Base-by-base conservation (phyloP, 495 filamentous ascomycete species). In the Tuber calosporum region DNA sequence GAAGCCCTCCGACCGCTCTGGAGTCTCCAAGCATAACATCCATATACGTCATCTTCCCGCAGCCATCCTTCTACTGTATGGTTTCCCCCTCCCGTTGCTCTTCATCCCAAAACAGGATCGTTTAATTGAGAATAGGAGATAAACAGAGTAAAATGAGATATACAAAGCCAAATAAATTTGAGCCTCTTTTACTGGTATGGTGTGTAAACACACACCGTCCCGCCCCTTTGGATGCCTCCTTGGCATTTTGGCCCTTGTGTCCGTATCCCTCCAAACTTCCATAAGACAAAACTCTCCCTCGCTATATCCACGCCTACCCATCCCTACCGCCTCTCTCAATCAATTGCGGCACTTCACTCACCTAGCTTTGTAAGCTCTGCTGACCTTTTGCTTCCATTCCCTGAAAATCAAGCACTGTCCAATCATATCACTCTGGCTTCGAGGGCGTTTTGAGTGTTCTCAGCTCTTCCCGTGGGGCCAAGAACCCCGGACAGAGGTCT, bases 31-130 rank as follows among this genome's bases (percentile, higher is more conserved):
- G 53, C 53, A 34, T 62, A 62, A 62, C 26, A 62, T 62, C 34
- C 53, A 62, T 62, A 26, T 62, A 62, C 53, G 53, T 62, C 53
- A 62, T 62, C 53, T 62, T 62, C 53, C 53, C 53, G 53, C 26
- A 30, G 26, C 53, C 9, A 30, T 62, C 13, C 53, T 62, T 62
- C 26, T 34, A n/a, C n/a, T n/a, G n/a, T n/a, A n/a, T n/a, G 1
- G 13, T 11, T 26, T 7, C 17, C 26, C 9, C 48, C 53, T 30
- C 26, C 53, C 53, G 8, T 17, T 62, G 53, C 53, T 34, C 26
- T 34, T 34, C 53, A 62, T 62, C 53, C 53, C 26, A 62, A 62
- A 62, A 62, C 53, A 30, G 53, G 26, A 26, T 62, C 26, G 53
- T 62, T 62, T 62, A 34, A 62, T 62, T 26, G 53, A 34, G 53